Evolutionary conservation across 768 basidiomycete genomes (phyloP), one percentile per base, ranked within the genome.

Genomic region (Calocybe gangraenosa): DNA sequence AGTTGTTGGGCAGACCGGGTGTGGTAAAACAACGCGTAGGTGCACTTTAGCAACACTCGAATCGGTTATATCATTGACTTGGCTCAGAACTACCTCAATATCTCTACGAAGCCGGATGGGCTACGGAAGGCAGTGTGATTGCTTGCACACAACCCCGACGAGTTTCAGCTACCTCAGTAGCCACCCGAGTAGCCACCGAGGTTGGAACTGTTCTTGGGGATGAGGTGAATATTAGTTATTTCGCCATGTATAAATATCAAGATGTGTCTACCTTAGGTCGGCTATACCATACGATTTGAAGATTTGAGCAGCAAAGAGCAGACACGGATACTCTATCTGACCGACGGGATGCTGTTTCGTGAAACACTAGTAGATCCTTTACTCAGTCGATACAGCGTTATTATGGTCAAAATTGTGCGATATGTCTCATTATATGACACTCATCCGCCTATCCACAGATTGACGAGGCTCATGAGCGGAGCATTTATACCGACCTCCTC

Each of bases 281-380:
- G 96, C 6, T 99, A 99, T 61, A 89, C 89, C 5, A 97, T 99
- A 51, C 84, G 96, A 7, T 98, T 98, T 50, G 96, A 99, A 62
- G 92, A 96, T 54, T 81, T 95, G 42, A 89, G 85, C 57, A 79
- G 78, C 59, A 91, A 88, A 56, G 79, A 86, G 21, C 73, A 80
- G 42, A 98, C 96, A 1, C 78, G 90, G 20, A 90, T 99, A 62
- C 76, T 92, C 33, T 99, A 98, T 64, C 78, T 98, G 80, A 99
- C 96, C 23, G 96, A 99, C 62, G 96, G 96, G 36, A 94, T 98
- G 84, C 81, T 99, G 30, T 97, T 98, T 62, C 81, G 94, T 48
- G 94, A 97, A 67, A 85, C 86, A 18, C 76, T 97, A 56, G 71
- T 93, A 30, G 95, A 99, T 59, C 96, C 96, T 14, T 65, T 97